A percentile compares a stretch with the other conserved stretches of the same genome.
Evolutionary conservation across 163 green algal genomes (phyloP).

Genomic region (Volvox carteri): DNA sequence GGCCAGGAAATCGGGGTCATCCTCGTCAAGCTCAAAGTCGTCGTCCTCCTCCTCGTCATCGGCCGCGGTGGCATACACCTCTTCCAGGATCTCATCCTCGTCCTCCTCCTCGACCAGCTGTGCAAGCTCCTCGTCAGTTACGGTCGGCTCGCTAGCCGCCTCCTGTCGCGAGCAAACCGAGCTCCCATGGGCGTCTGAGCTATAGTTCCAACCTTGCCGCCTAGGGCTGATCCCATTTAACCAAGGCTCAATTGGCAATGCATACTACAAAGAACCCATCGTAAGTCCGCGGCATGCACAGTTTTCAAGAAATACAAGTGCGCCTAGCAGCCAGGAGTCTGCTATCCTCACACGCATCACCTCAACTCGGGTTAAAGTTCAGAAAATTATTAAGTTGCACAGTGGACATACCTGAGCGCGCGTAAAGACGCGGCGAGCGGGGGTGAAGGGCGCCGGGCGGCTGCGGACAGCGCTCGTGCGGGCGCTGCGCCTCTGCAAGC

Average conservation of each 20-base stretch:
- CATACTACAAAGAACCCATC: no score
- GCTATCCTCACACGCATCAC: not conserved
- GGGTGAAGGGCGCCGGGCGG: conserved; percentile 48
- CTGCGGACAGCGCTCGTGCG: conserved; percentile 44
- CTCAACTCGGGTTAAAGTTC: not conserved
- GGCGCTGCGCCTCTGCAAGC: conserved; percentile 32
- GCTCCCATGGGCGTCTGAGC: no score
- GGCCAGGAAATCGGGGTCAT: conserved; percentile 2
- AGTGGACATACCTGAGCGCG: conserved; percentile 47
- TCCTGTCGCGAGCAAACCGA: not conserved
- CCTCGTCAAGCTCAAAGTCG: conserved; percentile 34
- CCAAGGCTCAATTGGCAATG: no score
- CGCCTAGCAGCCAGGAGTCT: conserved; percentile 9
- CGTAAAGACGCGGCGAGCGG: conserved; percentile 40
- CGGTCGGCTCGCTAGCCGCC: not conserved
- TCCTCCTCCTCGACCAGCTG: conserved; percentile 41
- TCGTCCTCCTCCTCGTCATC: not conserved
- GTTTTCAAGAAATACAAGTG: not conserved
- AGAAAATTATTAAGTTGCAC: not conserved
- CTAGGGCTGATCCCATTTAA: no score
- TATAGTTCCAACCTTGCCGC: no score
- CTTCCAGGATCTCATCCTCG: conserved; percentile 28
- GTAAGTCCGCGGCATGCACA: no score
- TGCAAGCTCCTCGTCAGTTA: conserved; percentile 27
- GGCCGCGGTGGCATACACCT: not conserved